Conservation (phyloP, 768 basidiomycete genomes). For the Suillus subluteus region DNA sequence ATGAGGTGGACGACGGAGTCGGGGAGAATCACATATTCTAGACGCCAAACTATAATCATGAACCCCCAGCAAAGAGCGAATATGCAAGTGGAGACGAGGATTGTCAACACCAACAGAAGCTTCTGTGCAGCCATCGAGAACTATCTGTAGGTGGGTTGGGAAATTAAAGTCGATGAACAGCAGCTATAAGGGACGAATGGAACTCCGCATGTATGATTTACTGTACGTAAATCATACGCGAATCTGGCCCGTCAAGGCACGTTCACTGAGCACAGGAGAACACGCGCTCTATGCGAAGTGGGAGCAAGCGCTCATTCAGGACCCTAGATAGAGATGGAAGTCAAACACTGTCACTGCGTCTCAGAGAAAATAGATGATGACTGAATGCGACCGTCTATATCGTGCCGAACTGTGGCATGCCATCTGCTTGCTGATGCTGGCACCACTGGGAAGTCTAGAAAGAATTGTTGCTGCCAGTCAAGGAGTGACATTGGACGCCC, state of each 20-base stretch:
- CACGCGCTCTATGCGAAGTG: not conserved
- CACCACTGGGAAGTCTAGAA: no score
- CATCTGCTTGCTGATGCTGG: not conserved
- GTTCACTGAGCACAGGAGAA: no score
- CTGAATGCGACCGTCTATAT: no score
- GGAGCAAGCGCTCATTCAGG: not conserved
- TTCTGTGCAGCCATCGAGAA: not conserved
- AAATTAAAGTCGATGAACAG: not conserved
- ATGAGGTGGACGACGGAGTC: not conserved
- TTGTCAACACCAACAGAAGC: not conserved
- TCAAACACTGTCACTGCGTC: not conserved
- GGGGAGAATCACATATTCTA: not conserved
- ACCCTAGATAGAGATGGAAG: not conserved
- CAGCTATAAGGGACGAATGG: not conserved
- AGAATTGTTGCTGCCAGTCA: no score
- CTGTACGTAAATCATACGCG: not conserved
- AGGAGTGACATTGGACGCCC: not conserved
- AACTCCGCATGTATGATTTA: not conserved
- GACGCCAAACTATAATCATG: not conserved
- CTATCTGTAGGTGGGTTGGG: not conserved
- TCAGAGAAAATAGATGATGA: no score
- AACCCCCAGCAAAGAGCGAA: not conserved
- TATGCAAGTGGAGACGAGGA: not conserved
- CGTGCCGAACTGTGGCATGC: no score
- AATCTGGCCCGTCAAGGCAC: not conserved